A percentile compares a stretch with the other conserved stretches of the same genome.
Evolutionary conservation across 805 yeast genomes (phyloP).

Genomic region (Metschnikowia arizonensis): DNA sequence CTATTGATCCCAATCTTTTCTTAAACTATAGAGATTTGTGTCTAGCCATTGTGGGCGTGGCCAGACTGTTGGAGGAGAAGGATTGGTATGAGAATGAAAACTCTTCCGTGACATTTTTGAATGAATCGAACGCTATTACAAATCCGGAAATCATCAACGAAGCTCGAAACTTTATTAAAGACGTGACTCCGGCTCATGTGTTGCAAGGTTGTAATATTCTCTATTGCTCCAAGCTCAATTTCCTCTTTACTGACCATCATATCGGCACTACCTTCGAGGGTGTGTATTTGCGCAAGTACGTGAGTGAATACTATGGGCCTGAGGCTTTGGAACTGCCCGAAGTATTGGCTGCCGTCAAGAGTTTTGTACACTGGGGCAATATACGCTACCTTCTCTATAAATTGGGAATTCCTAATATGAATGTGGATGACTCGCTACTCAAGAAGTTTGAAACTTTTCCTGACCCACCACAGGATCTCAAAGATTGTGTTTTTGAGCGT

Average conservation of each 20-base stretch:
- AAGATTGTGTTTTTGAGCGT: slow-evolving; percentile 37
- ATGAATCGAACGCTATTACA: slow-evolving; percentile 25
- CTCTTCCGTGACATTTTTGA: slow-evolving; percentile 36
- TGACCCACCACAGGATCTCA: slow-evolving; percentile 37
- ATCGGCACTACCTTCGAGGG: slow-evolving; percentile 50
- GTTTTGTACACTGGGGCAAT: slow-evolving; percentile 54
- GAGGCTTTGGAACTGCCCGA: slow-evolving; percentile 37
- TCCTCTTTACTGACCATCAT: slow-evolving; percentile 54
- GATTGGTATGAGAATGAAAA: slow-evolving; percentile 48
- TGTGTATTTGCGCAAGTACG: slow-evolving; percentile 35
- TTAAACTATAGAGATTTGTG: slow-evolving; percentile 39
- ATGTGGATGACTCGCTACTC: slow-evolving; percentile 27
- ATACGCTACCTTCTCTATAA: slow-evolving; percentile 45
- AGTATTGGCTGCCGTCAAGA: slow-evolving; percentile 45
- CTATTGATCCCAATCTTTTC: slow-evolving; percentile 31
- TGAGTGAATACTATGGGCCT: slow-evolving; percentile 37
- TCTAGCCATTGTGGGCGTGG: slow-evolving; percentile 45
- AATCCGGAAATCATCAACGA: slow-evolving; percentile 11
- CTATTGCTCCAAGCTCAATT: slow-evolving; percentile 46
- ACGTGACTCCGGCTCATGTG: slow-evolving; percentile 34
- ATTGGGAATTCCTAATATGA: slow-evolving; percentile 37
- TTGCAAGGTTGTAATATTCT: slow-evolving; percentile 40
- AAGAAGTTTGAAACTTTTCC: slow-evolving; percentile 40
- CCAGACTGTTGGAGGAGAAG: slow-evolving; percentile 45
- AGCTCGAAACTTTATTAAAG: slow-evolving; percentile 29